Evolutionary conservation across 2,329 filamentous ascomycete genomes (phyloP).

Genomic region (Pyrenochaeta sp.): DNA sequence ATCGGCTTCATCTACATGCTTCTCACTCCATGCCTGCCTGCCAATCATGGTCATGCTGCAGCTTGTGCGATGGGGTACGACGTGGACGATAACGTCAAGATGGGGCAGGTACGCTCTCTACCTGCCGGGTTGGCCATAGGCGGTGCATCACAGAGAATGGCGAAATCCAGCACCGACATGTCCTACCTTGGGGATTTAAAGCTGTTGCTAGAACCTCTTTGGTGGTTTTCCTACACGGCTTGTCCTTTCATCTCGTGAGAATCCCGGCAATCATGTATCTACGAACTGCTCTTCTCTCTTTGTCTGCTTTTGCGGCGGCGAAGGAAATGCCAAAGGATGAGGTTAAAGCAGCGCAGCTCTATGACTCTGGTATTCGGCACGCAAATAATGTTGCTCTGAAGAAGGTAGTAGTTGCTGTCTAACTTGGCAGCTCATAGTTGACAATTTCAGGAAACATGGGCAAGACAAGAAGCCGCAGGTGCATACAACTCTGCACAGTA

Average conservation of each 20-base stretch:
- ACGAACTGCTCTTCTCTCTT: conserved; percentile 37
- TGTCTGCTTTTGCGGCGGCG: conserved; percentile 43
- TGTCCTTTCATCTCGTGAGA: conserved; percentile 10
- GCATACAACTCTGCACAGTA: conserved; percentile 45
- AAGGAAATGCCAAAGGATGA: conserved; percentile 46
- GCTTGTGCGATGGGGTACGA: conserved; percentile 14
- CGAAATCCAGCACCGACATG: conserved; percentile 18
- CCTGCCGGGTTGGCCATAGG: conserved; percentile 38
- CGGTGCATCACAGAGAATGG: conserved; percentile 14
- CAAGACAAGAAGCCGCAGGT: conserved; percentile 41
- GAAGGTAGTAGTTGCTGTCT: conserved; percentile 23
- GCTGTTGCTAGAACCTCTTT: conserved; percentile 1
- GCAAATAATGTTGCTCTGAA: conserved; percentile 46
- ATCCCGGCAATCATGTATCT: conserved; percentile 33
- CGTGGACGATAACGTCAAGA: conserved; percentile 26
- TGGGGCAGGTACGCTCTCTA: conserved; percentile 36
- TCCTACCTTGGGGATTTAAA: conserved; percentile 28
- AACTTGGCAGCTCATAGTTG: conserved; percentile 26
- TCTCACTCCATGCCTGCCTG: conserved; percentile 17
- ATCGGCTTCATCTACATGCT: conserved; percentile 28
- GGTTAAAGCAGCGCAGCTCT: conserved; percentile 44
- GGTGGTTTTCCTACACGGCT: not conserved
- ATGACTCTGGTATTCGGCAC: conserved; percentile 51
- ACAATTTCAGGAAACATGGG: conserved; percentile 45
- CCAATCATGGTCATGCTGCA: conserved; percentile 30